Evolutionary conservation across 495 filamentous ascomycete species (phyloP).

Genomic region (Talaromyces proteolyticus): DNA sequence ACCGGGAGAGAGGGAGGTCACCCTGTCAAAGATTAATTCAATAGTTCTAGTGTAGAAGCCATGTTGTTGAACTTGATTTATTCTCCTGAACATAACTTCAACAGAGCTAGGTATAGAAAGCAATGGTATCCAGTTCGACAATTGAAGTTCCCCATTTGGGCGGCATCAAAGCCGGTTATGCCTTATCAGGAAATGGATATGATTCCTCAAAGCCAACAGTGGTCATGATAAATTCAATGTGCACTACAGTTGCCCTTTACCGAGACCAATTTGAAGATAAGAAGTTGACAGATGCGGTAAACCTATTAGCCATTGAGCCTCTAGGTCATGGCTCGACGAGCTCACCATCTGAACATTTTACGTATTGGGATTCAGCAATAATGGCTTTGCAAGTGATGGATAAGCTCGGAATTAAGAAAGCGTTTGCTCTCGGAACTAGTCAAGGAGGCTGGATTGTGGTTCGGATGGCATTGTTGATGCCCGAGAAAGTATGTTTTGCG

Average conservation of each 20-base stretch:
- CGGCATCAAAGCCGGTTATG: conserved; percentile 49
- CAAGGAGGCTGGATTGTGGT: conserved; percentile 61
- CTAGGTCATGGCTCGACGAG: conserved; percentile 49
- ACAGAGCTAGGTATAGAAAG: not conserved
- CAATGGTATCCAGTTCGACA: conserved; percentile 13
- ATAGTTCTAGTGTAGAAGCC: too few species aligned
- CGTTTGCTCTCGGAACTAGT: conserved; percentile 56
- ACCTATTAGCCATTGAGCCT: conserved; percentile 50
- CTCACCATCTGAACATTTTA: conserved; percentile 37
- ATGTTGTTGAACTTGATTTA: not conserved
- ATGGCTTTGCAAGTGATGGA: conserved; percentile 47
- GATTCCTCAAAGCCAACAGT: conserved; percentile 51
- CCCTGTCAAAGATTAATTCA: too few species aligned
- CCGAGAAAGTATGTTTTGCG: conserved; percentile 38
- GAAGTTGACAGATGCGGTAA: conserved; percentile 35
- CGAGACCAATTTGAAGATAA: conserved; percentile 39
- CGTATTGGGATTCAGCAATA: conserved; percentile 50
- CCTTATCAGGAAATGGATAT: conserved; percentile 30
- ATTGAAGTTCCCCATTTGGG: conserved; percentile 48
- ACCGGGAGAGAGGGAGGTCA: too few species aligned
- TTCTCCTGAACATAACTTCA: not conserved
- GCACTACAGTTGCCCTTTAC: conserved; percentile 48
- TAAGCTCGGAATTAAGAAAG: conserved; percentile 49
- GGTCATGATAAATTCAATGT: conserved; percentile 55
- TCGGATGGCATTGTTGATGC: conserved; percentile 56